Conservation (phyloP, 2,329 filamentous ascomycete genomes). For the Trichoderma sp. region DNA sequence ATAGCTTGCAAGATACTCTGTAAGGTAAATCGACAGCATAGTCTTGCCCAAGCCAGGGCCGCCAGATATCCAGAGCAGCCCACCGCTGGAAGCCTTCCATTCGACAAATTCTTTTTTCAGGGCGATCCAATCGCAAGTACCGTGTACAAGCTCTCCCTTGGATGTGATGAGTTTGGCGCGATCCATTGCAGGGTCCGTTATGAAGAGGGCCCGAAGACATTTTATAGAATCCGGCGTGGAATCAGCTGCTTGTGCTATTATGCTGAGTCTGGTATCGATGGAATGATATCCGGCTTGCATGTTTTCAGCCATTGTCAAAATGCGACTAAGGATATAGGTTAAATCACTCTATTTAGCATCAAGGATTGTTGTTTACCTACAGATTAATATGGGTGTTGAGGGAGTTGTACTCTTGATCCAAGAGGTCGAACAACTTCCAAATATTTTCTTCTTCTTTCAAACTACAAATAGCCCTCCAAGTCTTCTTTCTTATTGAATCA, state of each 20-base stretch:
- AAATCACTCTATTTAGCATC: background rate
- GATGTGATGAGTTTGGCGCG: background rate
- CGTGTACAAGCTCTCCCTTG: background rate
- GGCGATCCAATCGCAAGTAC: background rate
- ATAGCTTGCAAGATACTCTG: background rate
- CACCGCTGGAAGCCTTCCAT: background rate
- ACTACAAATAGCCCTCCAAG: background rate
- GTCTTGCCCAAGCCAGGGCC: constrained; percentile 7
- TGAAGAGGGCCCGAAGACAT: background rate
- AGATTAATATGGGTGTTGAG: background rate
- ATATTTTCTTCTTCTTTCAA: background rate
- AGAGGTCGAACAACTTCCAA: background rate
- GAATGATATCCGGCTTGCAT: background rate
- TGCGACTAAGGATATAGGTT: background rate
- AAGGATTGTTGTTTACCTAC: background rate
- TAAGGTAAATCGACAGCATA: background rate
- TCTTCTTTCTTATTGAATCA: background rate
- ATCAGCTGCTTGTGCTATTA: background rate
- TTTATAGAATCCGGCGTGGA: background rate
- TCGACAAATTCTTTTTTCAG: background rate
- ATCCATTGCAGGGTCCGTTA: background rate
- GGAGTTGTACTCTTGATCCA: background rate
- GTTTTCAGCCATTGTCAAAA: background rate
- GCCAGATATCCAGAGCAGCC: constrained; percentile 10
- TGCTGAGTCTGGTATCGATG: background rate